phyloP scores from a whole-genome alignment of 768 basidiomycete genomes.

The Lactifluus rugatus region DNA sequence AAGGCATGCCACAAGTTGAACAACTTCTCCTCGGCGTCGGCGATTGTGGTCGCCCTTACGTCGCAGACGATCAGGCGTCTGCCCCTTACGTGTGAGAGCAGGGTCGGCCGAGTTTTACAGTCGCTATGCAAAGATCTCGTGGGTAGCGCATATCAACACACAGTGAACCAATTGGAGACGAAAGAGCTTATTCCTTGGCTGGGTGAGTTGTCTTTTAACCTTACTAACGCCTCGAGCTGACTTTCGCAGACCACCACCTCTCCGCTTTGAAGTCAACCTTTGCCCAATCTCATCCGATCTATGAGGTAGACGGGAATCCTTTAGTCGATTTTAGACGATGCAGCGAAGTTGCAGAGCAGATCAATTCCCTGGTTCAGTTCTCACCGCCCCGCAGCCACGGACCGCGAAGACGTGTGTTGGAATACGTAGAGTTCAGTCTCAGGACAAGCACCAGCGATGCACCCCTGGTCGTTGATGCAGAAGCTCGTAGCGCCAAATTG shows the following conservation, averaged over 20 bases:
- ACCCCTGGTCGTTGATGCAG: not conserved
- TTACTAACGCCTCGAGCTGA: not conserved
- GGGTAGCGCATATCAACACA: not conserved
- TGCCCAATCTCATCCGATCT: not conserved
- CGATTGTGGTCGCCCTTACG: constrained; percentile 3
- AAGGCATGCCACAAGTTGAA: constrained; percentile 3
- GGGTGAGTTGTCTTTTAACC: not conserved
- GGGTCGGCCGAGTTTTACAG: not conserved
- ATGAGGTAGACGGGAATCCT: not conserved
- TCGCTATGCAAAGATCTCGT: not conserved
- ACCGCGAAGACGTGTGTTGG: not conserved
- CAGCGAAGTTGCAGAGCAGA: not conserved
- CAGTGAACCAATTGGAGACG: not conserved
- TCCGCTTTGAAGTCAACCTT: not conserved
- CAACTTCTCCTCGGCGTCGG: constrained; percentile 7
- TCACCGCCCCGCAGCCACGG: not conserved
- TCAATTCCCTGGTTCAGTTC: constrained; percentile 4
- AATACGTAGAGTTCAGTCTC: constrained; percentile 5
- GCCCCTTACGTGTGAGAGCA: constrained; percentile 6
- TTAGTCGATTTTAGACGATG: constrained; percentile 2
- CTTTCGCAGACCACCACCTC: constrained; percentile 1
- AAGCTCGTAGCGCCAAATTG: not conserved
- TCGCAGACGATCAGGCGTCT: not conserved
- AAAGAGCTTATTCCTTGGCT: constrained; percentile 4
- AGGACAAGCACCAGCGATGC: not conserved